phyloP scores from a whole-genome alignment of 2,329 filamentous ascomycete species.

The Phyllosticta citriasiana region DNA sequence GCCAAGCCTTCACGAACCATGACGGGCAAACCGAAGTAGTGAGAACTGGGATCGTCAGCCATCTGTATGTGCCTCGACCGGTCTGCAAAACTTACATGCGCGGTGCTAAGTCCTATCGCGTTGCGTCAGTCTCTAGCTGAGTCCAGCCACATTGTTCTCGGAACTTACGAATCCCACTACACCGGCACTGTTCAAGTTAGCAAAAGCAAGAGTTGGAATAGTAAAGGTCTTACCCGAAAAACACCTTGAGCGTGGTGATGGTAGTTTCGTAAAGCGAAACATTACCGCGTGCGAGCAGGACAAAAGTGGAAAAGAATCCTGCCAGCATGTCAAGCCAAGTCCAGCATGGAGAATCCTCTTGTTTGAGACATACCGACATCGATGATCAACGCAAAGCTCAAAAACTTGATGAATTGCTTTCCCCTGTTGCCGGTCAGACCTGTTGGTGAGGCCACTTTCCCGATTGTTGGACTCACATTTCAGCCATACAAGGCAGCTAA shows the following conservation, averaged over 20 bases:
- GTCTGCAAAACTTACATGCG: slow-evolving; percentile 27
- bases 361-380: slow-evolving; percentile 51
- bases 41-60: slow-evolving; percentile 31
- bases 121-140: background rate
- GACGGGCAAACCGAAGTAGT: slow-evolving; percentile 41
- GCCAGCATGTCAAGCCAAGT: background rate
- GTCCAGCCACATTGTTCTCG: background rate
- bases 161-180: slow-evolving; percentile 57
- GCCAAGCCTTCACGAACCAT: slow-evolving; percentile 32
- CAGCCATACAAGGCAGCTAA: slow-evolving; percentile 76
- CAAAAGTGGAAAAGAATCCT: slow-evolving; percentile 82
- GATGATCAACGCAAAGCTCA: slow-evolving; percentile 66
- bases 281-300: slow-evolving; percentile 60
- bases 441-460: background rate
- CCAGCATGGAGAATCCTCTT: background rate
- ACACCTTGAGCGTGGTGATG: slow-evolving; percentile 69
- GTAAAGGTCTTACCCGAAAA: slow-evolving; percentile 51
- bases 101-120: slow-evolving; percentile 34
- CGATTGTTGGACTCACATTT: slow-evolving; percentile 50
- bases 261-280: slow-evolving; percentile 60
- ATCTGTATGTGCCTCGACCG: background rate
- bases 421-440: slow-evolving; percentile 36
- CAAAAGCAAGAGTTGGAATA: slow-evolving; percentile 9
- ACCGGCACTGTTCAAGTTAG: slow-evolving; percentile 11
- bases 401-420: slow-evolving; percentile 80